These are phyloP conservation scores for Puccinia triticina DNA, from an alignment of 1,284 basidiomycete species.

Conservation along the genomic window DNA sequence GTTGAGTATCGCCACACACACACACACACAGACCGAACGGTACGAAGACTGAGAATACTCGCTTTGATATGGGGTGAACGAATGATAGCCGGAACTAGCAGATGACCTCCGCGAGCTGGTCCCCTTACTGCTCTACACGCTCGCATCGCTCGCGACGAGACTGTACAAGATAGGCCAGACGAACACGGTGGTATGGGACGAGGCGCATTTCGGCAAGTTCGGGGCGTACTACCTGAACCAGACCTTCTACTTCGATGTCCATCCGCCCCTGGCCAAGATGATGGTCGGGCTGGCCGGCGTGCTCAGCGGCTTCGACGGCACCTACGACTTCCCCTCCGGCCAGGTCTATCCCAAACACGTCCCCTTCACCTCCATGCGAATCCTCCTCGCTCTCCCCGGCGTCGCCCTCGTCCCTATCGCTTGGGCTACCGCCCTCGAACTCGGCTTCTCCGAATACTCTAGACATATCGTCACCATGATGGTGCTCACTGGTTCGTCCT, in stretches of 20 bases:
- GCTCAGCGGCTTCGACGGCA: constrained; percentile 85
- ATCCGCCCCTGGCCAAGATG: constrained; percentile 98
- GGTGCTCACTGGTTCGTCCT: constrained; percentile 78
- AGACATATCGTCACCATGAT: constrained; percentile 91
- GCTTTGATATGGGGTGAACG: not conserved
- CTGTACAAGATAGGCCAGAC: constrained; percentile 91
- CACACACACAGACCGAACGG: too few relatives aligned
- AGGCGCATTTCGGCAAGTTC: constrained; percentile 96
- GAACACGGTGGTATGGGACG: constrained; percentile 92
- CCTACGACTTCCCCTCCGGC: constrained; percentile 93
- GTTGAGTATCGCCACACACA: constrained; percentile 18
- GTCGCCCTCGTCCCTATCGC: constrained; percentile 92
- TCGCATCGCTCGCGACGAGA: constrained; percentile 89
- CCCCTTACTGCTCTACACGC: constrained; percentile 81
- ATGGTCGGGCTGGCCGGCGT: constrained; percentile 90
- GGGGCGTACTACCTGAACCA: constrained; percentile 94
- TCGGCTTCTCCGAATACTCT: constrained; percentile 86
- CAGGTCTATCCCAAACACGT: constrained; percentile 79
- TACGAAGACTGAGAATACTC: too few relatives aligned
- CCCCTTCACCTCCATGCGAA: constrained; percentile 91
- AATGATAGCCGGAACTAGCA: not conserved
- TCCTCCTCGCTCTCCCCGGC: constrained; percentile 90
- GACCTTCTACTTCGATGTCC: constrained; percentile 96
- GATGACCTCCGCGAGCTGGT: constrained; percentile 59
- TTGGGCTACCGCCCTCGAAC: constrained; percentile 94